Evolutionary conservation across 331 rosid species (phyloP).

Genomic region (Rosa hybrid): DNA sequence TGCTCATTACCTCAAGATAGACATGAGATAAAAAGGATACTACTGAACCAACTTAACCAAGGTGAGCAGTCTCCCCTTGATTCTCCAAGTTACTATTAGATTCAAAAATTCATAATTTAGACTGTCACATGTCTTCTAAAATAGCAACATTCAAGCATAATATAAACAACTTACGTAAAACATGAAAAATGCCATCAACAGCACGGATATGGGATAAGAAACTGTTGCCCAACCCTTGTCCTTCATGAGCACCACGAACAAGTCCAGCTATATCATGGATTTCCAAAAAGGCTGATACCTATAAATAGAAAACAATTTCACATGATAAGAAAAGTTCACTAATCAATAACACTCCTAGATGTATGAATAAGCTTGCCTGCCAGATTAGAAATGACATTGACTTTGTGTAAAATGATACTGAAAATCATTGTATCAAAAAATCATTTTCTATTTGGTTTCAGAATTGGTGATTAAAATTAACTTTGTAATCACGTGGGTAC

Average conservation of each 20-base stretch:
- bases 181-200: conserved; percentile 98
- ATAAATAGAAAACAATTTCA: conserved; percentile 22
- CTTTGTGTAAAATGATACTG: background rate
- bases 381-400: background rate
- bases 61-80: background rate
- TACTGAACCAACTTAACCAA: background rate
- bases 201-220: conserved; percentile 98
- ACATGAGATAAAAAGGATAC: background rate
- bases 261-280: conserved; percentile 97
- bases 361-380: background rate
- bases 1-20: background rate
- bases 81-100: background rate
- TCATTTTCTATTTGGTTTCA: background rate
- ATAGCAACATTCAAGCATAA: background rate
- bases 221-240: conserved; percentile 97
- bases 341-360: background rate
- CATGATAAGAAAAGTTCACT: background rate
- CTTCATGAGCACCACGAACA: conserved; percentile 96
- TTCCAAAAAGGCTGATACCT: conserved; percentile 95
- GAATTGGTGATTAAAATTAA: background rate
- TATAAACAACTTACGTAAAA: conserved; percentile 66
- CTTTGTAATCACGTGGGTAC: background rate
- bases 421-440: background rate
- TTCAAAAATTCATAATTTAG: background rate
- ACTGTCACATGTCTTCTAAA: background rate